phyloP scores from a whole-genome alignment of 2,329 filamentous ascomycete species.

The Fusarium sp. region DNA sequence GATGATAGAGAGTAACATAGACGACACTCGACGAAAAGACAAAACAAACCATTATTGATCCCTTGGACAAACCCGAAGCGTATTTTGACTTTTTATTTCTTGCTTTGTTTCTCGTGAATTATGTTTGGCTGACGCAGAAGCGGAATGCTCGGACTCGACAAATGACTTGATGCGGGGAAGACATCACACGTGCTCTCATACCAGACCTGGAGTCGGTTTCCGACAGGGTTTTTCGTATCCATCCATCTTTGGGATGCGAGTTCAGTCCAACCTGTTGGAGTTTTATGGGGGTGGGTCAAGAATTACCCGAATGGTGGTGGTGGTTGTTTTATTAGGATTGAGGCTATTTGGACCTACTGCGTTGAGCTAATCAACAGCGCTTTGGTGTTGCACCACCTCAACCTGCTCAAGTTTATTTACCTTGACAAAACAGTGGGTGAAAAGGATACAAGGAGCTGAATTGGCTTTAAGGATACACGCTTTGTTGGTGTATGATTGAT shows the following conservation, averaged over 20 bases:
- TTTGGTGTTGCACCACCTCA: too few relatives aligned
- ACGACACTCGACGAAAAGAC: conserved; percentile 29
- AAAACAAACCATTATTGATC: conserved; percentile 24
- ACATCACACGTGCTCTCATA: conserved; percentile 23
- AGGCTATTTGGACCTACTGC: neutral
- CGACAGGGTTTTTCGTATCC: conserved; percentile 1
- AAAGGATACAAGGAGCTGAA: too few relatives aligned
- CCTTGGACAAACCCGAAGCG: neutral
- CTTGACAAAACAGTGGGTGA: too few relatives aligned
- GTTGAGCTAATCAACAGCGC: too few relatives aligned
- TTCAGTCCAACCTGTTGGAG: neutral
- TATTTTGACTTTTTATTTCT: neutral
- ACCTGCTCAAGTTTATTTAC: too few relatives aligned
- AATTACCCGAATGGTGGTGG: conserved; percentile 4
- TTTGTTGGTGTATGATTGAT: too few relatives aligned
- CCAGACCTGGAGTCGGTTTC: conserved; percentile 1
- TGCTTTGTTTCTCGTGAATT: conserved; percentile 8
- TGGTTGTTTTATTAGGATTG: neutral
- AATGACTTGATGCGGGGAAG: conserved; percentile 32
- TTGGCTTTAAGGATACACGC: too few relatives aligned
- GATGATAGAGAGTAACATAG: conserved; percentile 34
- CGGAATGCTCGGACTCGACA: conserved; percentile 20
- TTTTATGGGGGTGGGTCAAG: neutral
- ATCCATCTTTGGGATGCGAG: neutral
- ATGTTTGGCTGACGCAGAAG: conserved; percentile 3